Evolutionary conservation across 2,329 filamentous ascomycete species (phyloP), one percentile per base, ranked within the genome.

Genomic region (Pseudogymnoascus sp.): DNA sequence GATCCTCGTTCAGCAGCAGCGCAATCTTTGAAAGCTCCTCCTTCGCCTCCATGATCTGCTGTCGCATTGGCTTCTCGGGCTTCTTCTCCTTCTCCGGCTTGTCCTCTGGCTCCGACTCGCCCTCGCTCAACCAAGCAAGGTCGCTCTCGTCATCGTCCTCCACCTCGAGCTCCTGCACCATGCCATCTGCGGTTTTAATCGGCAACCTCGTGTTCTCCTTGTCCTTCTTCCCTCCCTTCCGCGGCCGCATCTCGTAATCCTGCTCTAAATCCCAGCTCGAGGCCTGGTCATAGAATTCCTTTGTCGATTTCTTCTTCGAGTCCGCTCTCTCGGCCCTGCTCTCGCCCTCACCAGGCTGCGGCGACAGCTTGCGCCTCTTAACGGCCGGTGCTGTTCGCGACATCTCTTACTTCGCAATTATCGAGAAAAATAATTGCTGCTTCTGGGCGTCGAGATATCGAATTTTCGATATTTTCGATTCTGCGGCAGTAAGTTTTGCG

Each of bases 211-310:
- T 91, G 72, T 79, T 88, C 72, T 93, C 89, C 56, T 73, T 72
- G 63, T 83, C 82, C 74, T 91, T 90, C 75, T 89, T 91, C 72
- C 85, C 88, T 37, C 82, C 77, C 74, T 95, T 95, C 69, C 90
- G 83, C 56, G 89, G 87, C 68, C 86, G 86, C 65, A 84, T 84
- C 75, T 96, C 92, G 79, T 97, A 97, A 75, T 91, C 88, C 73
- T 96, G 89, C 78, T 96, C 95, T 59, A 96, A 82, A 72, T 96
- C 87, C 92, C 93, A 97, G 76, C 86, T 88, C 64, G 90, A 82
- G 5, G 89, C 91, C 71, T 85, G 88, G 70, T 85, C 84, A 77
- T 90, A 83, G 74, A 93, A 92, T 4, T 66, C 65, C 62, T 70
- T 72, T 5, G 67, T 44, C 33, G 56, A 37, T 9, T 40, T 38